Percentiles rank a stretch among this genome's conserved stretches.
These are phyloP conservation scores for Umbelopsis vinacea DNA, from an alignment of 192 early-diverging fungal genomes.

Conservation along the genomic window DNA sequence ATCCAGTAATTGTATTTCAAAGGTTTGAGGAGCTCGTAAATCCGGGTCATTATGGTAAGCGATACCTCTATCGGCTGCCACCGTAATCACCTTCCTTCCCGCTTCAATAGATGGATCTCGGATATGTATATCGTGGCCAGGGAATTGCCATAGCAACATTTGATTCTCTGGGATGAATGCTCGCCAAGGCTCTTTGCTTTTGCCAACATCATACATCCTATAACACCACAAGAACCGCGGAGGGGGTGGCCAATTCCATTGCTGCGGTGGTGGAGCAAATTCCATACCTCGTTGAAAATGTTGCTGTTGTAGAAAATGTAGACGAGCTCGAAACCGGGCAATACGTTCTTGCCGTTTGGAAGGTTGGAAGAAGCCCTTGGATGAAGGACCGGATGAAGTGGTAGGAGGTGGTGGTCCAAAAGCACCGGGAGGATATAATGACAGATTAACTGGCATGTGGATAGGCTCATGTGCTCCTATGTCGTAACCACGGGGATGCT, in stretches of 20 bases:
- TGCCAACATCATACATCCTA: slow-evolving; percentile 3
- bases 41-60: slow-evolving; percentile 9
- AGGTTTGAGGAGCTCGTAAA: slow-evolving; percentile 1
- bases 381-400: not conserved
- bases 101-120: slow-evolving; percentile 8
- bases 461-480: slow-evolving; percentile 18
- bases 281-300: not conserved
- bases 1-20: slow-evolving; percentile 13
- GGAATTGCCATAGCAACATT: slow-evolving; percentile 5
- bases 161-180: not conserved
- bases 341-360: slow-evolving; percentile 7
- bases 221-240: not conserved
- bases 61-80: slow-evolving; percentile 3
- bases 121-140: slow-evolving; percentile 9
- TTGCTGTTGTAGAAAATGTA: not conserved
- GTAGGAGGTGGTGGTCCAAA: not conserved
- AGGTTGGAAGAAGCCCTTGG: not conserved
- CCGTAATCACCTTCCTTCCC: slow-evolving; percentile 1
- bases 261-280: not conserved
- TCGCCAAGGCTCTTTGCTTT: not conserved
- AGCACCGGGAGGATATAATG: not conserved
- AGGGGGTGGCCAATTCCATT: not conserved
- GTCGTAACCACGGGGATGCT: slow-evolving; percentile 8
- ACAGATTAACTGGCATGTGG: slow-evolving; percentile 7
- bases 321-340: not conserved